phyloP scores from a whole-genome alignment of 2,329 filamentous ascomycete species.

The Paecilomyces formosus region DNA sequence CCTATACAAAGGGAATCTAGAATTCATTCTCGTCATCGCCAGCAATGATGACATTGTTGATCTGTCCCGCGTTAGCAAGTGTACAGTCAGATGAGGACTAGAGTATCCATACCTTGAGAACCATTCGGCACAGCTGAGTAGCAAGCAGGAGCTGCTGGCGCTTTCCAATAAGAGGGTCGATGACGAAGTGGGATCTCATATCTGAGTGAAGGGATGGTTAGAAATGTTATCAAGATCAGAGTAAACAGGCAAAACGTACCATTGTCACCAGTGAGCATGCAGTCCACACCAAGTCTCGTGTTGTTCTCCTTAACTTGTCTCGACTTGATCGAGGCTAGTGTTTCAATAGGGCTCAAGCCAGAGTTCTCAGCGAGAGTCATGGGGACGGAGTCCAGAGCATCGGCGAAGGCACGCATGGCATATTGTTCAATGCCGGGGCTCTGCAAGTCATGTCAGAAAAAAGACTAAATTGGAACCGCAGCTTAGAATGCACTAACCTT shows the following conservation, averaged over 20 bases:
- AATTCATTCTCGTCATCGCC: slow-evolving; percentile 83
- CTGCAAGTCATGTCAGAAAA: slow-evolving; percentile 29
- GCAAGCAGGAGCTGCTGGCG: slow-evolving; percentile 93
- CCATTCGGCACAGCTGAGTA: slow-evolving; percentile 96
- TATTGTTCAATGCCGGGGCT: slow-evolving; percentile 97
- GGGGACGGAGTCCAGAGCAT: slow-evolving; percentile 85
- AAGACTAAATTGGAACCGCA: neutral
- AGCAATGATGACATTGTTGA: slow-evolving; percentile 90
- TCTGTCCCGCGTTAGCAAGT: slow-evolving; percentile 28
- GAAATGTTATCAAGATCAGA: neutral
- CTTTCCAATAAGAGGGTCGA: slow-evolving; percentile 97
- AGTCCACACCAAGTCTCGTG: slow-evolving; percentile 82
- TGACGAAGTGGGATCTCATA: slow-evolving; percentile 97
- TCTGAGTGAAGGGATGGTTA: slow-evolving; percentile 42
- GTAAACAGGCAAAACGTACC: slow-evolving; percentile 39
- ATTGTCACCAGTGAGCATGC: slow-evolving; percentile 92
- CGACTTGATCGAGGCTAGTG: slow-evolving; percentile 89
- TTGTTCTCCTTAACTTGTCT: slow-evolving; percentile 86
- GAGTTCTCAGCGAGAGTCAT: slow-evolving; percentile 98
- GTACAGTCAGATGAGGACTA: slow-evolving; percentile 6
- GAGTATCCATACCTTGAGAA: slow-evolving; percentile 63
- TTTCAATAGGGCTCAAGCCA: slow-evolving; percentile 90
- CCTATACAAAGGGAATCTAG: slow-evolving; percentile 40
- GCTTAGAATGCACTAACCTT: slow-evolving; percentile 45
- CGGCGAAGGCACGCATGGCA: slow-evolving; percentile 95